These are phyloP conservation scores for Trichoderma sp. DNA, from an alignment of 2,329 filamentous ascomycete species.

Conservation along the genomic window DNA sequence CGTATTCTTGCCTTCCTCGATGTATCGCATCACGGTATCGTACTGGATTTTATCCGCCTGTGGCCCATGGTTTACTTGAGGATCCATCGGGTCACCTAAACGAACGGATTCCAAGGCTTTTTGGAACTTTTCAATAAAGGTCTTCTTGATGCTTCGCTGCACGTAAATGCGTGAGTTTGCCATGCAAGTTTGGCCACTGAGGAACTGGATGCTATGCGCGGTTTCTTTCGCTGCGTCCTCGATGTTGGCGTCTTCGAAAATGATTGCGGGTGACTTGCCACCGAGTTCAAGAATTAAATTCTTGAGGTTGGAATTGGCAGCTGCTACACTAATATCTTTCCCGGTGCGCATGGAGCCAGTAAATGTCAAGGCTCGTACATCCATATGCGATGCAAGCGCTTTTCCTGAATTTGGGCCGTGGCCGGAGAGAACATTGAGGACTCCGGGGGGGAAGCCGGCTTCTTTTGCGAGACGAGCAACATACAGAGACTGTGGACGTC, in stretches of 20 bases:
- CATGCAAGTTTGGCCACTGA: conserved; percentile 53
- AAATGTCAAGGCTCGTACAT: conserved; percentile 71
- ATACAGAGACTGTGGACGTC: conserved; percentile 45
- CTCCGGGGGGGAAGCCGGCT: conserved; percentile 72
- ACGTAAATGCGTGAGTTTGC: conserved; percentile 63
- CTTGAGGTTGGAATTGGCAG: conserved; percentile 58
- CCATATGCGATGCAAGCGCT: conserved; percentile 64
- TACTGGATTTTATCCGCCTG: conserved; percentile 68
- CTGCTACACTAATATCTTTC: conserved; percentile 69
- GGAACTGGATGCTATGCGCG: not conserved
- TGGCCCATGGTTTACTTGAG: conserved; percentile 66
- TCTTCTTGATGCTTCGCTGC: conserved; percentile 59
- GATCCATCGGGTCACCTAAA: conserved; percentile 65
- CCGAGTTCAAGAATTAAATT: conserved; percentile 63
- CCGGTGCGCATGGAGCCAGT: conserved; percentile 70
- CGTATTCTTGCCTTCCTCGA: conserved; percentile 65
- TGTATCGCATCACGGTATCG: conserved; percentile 66
- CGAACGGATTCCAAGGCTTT: conserved; percentile 52
- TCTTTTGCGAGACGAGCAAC: conserved; percentile 67
- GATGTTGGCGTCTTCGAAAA: conserved; percentile 63
- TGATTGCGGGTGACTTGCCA: conserved; percentile 60
- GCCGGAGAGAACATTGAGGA: conserved; percentile 72
- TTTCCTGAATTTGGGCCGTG: conserved; percentile 65
- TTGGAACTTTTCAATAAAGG: conserved; percentile 63
- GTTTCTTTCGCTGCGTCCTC: conserved; percentile 38